Evolutionary conservation across 2,329 filamentous ascomycete species (phyloP), one percentile per base, ranked within the genome.

Genomic region (Beauveria sp.): DNA sequence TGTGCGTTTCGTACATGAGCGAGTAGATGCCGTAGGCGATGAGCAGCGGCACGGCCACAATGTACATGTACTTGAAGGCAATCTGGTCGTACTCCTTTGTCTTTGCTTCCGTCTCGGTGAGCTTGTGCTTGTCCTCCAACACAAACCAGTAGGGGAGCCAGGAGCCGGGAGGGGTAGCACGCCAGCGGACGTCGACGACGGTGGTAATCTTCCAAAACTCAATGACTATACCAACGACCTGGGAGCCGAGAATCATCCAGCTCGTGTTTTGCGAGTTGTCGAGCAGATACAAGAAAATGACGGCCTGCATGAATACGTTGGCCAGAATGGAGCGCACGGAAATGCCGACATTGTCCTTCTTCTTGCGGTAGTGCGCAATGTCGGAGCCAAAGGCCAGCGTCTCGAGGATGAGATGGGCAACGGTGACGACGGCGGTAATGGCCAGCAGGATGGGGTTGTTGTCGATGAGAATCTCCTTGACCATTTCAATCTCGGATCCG

Each of bases 1-100:
- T 98, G 81, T 99, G 95, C 14, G 84, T 88, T 57, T 98, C 92
- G 77, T 99, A 99, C 64, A 95, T 74, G 60, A 99, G 80, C 34
- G 90, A 96, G 83, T 99, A 99, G 64, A 82, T 82, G 16, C 93
- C 95, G 74, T 99, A 99, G 9, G 90, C 93, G 57, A 90, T 77
- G 62, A 99, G 83, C 2, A 99, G 84, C 18, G 95, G 95, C 7
- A 97, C 85, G n/a, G 90, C 93, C 52, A 91, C 80, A 66, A 93
- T 88, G 79, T 97, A 98, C 75, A 99, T 88, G 77, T 97, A 99
- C 73, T 90, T 91, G 86, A 99, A 99, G 31, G 95, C 95, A 67
- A 97, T 96, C 73, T 93, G 87, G 72, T 99, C 95, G 72, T 99
- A 99, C 77, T 99, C 93, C 77, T 99, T 91, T 51, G 95, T 99